phyloP scores from a whole-genome alignment of 192 early-diverging fungal genomes.

The Rhizophagus sp. region DNA sequence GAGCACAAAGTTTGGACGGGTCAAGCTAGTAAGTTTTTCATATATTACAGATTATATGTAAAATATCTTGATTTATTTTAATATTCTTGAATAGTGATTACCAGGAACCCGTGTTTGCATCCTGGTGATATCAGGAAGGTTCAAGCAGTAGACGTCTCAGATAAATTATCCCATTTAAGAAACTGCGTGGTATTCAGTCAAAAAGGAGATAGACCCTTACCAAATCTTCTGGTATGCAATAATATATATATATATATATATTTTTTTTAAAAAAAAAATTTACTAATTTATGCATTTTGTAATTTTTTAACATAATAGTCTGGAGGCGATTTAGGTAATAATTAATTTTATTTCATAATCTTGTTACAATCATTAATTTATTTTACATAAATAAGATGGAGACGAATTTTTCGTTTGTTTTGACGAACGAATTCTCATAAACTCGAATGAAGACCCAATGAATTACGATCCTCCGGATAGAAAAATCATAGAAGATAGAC shows the following conservation, averaged over 20 bases:
- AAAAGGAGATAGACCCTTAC: constrained; percentile 63
- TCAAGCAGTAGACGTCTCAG: constrained; percentile 49
- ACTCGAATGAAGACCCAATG: constrained; percentile 43
- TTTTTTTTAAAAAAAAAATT: constrained; percentile 34
- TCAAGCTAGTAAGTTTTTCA: neutral
- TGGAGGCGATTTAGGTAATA: constrained; percentile 16
- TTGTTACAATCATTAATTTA: neutral
- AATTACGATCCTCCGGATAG: constrained; percentile 43
- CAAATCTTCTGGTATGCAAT: constrained; percentile 73
- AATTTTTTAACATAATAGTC: neutral
- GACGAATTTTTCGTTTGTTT: constrained; percentile 40
- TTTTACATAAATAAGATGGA: constrained; percentile 1
- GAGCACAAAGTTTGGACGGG: neutral
- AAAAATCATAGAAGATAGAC: constrained; percentile 25
- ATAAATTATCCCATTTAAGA: constrained; percentile 42
- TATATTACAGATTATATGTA: neutral
- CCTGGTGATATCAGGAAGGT: constrained; percentile 62
- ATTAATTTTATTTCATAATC: neutral
- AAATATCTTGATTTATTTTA: neutral
- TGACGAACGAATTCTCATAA: constrained; percentile 53
- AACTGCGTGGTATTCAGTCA: constrained; percentile 77
- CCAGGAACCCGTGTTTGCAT: constrained; percentile 65
- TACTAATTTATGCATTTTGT: neutral
- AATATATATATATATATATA: too few relatives aligned
- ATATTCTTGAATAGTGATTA: constrained; percentile 35